Evolutionary conservation across 116 monocot species (phyloP).

Genomic region (Thalassia testudinum): DNA sequence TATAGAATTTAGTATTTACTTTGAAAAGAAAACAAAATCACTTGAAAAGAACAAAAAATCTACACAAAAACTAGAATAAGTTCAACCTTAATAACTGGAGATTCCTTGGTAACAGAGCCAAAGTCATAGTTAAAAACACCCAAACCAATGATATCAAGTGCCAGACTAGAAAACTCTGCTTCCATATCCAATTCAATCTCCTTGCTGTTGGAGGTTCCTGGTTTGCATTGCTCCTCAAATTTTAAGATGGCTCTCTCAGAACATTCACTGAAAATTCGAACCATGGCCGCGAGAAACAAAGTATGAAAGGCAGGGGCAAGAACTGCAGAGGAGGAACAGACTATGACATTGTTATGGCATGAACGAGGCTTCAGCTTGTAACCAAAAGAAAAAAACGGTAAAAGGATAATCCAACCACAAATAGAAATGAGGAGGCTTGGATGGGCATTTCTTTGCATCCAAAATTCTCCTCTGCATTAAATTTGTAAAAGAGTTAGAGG

Average conservation of each 20-base stretch:
- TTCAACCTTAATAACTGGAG: slow-evolving; percentile 93
- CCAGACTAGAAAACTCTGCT: slow-evolving; percentile 95
- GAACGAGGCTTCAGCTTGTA: too few species aligned
- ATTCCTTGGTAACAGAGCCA: slow-evolving; percentile 90
- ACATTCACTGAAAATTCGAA: slow-evolving; percentile 64
- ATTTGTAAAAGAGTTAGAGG: too few species aligned
- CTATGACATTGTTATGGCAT: too few species aligned
- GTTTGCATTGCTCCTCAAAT: slow-evolving; percentile 57
- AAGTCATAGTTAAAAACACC: slow-evolving; percentile 98
- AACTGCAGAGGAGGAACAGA: slow-evolving; percentile 34
- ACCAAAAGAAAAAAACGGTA: too few species aligned
- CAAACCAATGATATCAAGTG: slow-evolving; percentile 92
- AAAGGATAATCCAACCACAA: too few species aligned
- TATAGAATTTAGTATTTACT: too few species aligned
- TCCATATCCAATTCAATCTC: slow-evolving; percentile 84
- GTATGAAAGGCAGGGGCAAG: slow-evolving; percentile 97
- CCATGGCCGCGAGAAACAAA: slow-evolving; percentile 80
- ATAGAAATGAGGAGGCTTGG: too few species aligned
- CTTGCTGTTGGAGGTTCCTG: slow-evolving; percentile 6
- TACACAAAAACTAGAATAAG: not conserved
- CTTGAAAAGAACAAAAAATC: too few species aligned
- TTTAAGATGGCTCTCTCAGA: slow-evolving; percentile 78
- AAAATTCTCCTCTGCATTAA: too few species aligned
- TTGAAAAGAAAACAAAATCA: too few species aligned
- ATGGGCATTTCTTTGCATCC: too few species aligned